These are phyloP conservation scores for Pyrenula aspistea DNA, from an alignment of 495 filamentous ascomycete genomes.

Conservation along the genomic window DNA sequence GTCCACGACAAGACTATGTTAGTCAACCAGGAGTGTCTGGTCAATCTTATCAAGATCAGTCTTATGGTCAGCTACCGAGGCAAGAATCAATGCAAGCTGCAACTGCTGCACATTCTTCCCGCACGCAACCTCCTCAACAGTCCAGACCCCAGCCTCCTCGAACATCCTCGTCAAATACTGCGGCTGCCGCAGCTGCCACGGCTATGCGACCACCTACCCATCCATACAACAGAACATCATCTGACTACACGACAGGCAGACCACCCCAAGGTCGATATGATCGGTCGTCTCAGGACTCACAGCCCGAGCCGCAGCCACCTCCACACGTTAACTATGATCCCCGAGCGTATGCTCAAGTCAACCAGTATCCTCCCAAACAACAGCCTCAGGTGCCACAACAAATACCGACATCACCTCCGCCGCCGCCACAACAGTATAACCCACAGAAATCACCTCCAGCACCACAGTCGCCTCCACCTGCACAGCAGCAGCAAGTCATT, in stretches of 20 bases:
- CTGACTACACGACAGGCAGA: not conserved
- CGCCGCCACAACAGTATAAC: slow-evolving; percentile 1
- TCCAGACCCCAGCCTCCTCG: slow-evolving; percentile 22
- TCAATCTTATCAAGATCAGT: slow-evolving; percentile 34
- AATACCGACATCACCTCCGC: slow-evolving; percentile 17
- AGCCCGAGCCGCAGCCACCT: slow-evolving; percentile 33
- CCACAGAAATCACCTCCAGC: slow-evolving; percentile 13
- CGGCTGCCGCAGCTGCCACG: slow-evolving; percentile 22
- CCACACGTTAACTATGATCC: slow-evolving; percentile 61
- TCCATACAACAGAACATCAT: slow-evolving; percentile 18
- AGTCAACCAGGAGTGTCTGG: slow-evolving; percentile 27
- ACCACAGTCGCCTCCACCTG: slow-evolving; percentile 17
- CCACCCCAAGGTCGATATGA: not conserved
- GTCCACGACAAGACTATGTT: slow-evolving; percentile 28
- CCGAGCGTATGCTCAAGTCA: slow-evolving; percentile 54
- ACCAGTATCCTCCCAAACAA: slow-evolving; percentile 12
- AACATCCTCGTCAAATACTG: slow-evolving; percentile 18
- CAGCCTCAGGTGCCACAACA: slow-evolving; percentile 22
- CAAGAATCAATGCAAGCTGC: slow-evolving; percentile 33
- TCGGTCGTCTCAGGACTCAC: slow-evolving; percentile 2
- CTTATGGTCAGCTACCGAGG: slow-evolving; percentile 34
- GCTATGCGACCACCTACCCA: slow-evolving; percentile 20
- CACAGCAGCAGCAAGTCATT: slow-evolving; percentile 25
- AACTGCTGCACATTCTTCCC: slow-evolving; percentile 34
- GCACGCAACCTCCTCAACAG: slow-evolving; percentile 20